phyloP scores from a whole-genome alignment of 768 basidiomycete genomes.

The Neoboletus brunneissimus region DNA sequence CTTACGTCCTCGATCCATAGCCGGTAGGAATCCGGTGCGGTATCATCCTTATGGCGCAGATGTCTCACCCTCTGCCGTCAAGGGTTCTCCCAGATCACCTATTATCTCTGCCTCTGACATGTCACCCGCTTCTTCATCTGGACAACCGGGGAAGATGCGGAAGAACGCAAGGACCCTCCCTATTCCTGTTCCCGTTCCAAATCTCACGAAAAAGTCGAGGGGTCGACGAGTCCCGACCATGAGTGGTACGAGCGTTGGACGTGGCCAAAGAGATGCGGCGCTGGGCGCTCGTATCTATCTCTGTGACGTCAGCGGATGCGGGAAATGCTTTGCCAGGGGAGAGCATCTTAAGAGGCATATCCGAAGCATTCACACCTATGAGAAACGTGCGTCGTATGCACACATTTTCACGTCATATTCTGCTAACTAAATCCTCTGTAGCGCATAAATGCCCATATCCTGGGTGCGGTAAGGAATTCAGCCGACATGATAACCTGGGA shows the following conservation, averaged over 20 bases:
- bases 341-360: slow-evolving; percentile 92
- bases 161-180: slow-evolving; percentile 43
- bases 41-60: slow-evolving; percentile 33
- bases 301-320: slow-evolving; percentile 80
- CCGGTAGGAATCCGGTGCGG: slow-evolving; percentile 33
- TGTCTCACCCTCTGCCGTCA: slow-evolving; percentile 30
- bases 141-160: slow-evolving; percentile 28
- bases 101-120: slow-evolving; percentile 29
- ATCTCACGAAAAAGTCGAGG: slow-evolving; percentile 69
- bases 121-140: slow-evolving; percentile 25
- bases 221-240: slow-evolving; percentile 63
- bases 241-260: slow-evolving; percentile 27
- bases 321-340: slow-evolving; percentile 82
- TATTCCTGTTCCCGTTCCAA: slow-evolving; percentile 61
- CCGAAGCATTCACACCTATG: slow-evolving; percentile 85
- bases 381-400: slow-evolving; percentile 66
- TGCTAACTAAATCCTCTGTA: slow-evolving; percentile 30
- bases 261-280: slow-evolving; percentile 36
- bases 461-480: slow-evolving; percentile 81
- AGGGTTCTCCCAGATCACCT: slow-evolving; percentile 32
- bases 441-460: slow-evolving; percentile 81
- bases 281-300: slow-evolving; percentile 55
- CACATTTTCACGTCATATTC: slow-evolving; percentile 3
- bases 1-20: slow-evolving; percentile 36
- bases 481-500: slow-evolving; percentile 82